Evolutionary conservation across 768 basidiomycete genomes (phyloP).

Genomic region (Jaapia argillacea): DNA sequence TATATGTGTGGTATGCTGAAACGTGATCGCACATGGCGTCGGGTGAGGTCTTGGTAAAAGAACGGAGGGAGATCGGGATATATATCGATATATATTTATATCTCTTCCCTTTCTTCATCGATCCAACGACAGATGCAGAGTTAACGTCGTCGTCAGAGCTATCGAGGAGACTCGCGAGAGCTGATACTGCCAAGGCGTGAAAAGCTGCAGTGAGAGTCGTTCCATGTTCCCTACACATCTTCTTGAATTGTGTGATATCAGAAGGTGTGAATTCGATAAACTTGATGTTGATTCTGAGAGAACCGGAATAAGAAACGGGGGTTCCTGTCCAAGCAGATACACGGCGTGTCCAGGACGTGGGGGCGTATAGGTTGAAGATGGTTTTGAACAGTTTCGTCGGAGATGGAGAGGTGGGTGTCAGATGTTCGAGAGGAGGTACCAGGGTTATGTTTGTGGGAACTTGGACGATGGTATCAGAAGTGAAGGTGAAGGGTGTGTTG

Average conservation of each 20-base stretch:
- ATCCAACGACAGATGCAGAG: conserved; percentile 23
- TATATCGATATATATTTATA: no score
- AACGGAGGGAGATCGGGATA: conserved; percentile 26
- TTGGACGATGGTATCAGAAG: conserved; percentile 3
- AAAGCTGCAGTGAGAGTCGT: background rate
- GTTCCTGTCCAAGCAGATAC: conserved; percentile 16
- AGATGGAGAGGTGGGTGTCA: conserved; percentile 17
- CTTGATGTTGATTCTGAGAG: background rate
- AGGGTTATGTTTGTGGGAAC: conserved; percentile 11
- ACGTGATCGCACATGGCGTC: conserved; percentile 25
- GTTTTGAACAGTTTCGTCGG: conserved; percentile 13
- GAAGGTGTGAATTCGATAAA: background rate
- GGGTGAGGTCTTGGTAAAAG: conserved; percentile 15
- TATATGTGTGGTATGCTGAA: no score
- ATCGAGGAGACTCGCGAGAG: background rate
- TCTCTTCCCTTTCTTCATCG: no score
- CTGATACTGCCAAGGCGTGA: background rate
- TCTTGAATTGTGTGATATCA: background rate
- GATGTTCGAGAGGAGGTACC: conserved; percentile 18
- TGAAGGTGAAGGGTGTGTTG: conserved; percentile 6
- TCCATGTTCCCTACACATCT: background rate
- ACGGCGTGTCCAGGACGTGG: no score
- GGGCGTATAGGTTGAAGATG: conserved; percentile 15
- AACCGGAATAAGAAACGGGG: conserved; percentile 7
- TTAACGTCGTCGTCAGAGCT: conserved; percentile 13